Base-by-base conservation (phyloP, 2,329 filamentous ascomycete species). In the Apiospora aurea region DNA sequence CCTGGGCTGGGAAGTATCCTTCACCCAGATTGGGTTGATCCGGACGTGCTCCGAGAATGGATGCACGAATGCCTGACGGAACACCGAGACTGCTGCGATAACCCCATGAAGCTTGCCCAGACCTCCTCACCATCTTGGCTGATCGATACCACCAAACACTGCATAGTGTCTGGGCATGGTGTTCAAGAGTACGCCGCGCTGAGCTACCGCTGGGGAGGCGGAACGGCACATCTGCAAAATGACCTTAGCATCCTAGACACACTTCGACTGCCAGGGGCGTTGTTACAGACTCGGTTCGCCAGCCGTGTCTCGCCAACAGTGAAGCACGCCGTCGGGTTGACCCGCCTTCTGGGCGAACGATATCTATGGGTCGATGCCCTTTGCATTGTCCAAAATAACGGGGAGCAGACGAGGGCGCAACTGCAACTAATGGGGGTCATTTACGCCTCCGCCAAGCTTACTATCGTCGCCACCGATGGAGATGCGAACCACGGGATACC, bases 341-440 rank as follows among this genome's bases (percentile, higher is more conserved):
- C 24, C 10, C n/a, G 38, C 8, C 8, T 49, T 34, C 18, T 71
- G 14, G 70, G 44, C 8, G 66, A 71, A 46, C 70, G 51, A 2
- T 69, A 71, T 24, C 21, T 71, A 14, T 71, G 70, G 67, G 70
- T n/a, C 16, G 51, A 71, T 29, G 67, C 70, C 21, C 3, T 71
- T 2, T 71, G 70, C 21, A 69, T 71, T 18, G 47, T 53, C 21
- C 70, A 71, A n/a, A n/a, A 71, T n/a, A n/a, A 66, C 11, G n/a
- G 18, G 0, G 43, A 71, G 10, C 21, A 49, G 11, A 67, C 44
- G 7, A n/a, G 2, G n/a, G n/a, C 34, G 11, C 69, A 66, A 43
- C 21, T 70, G n/a, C 43, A 16, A 18, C 4, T 67, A n/a, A 71
- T 69, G 69, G 70, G 70, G 7, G 64, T 46, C 7, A 71, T 71